A percentile compares a stretch with the other conserved stretches of the same genome.
These are phyloP conservation scores for Ramalina intermedia DNA, from an alignment of 495 filamentous ascomycete species.

Conservation along the genomic window DNA sequence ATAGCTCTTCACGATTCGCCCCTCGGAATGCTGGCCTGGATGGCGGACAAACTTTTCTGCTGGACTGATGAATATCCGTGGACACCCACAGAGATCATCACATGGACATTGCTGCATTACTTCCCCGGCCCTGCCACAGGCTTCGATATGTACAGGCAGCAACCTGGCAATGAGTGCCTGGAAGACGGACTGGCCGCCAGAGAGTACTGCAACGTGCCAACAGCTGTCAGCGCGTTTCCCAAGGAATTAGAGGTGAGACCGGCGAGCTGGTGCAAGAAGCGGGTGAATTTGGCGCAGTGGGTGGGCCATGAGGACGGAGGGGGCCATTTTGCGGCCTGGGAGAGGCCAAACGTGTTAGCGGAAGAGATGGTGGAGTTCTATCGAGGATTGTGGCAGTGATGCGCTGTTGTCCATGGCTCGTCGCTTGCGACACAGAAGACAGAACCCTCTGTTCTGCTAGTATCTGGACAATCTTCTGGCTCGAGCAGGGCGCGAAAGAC, in stretches of 20 bases:
- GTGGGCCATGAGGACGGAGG: conserved; percentile 17
- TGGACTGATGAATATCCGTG: conserved; percentile 18
- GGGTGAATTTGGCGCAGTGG: conserved; percentile 19
- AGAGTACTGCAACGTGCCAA: conserved; percentile 7
- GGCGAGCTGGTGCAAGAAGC: conserved; percentile 14
- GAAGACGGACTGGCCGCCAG: conserved; percentile 1
- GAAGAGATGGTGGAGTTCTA: conserved; percentile 17
- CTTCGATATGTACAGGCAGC: conserved; percentile 16
- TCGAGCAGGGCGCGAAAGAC: too few relatives aligned
- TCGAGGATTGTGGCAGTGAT: neutral
- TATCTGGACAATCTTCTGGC: too few relatives aligned
- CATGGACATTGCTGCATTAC: conserved; percentile 19
- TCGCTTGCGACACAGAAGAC: too few relatives aligned
- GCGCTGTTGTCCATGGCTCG: too few relatives aligned
- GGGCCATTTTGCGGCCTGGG: conserved; percentile 27
- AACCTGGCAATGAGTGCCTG: conserved; percentile 7
- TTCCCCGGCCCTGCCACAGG: conserved; percentile 16
- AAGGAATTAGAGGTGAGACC: conserved; percentile 17
- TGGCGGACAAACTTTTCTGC: conserved; percentile 16
- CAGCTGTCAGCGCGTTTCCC: conserved; percentile 16
- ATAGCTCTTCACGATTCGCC: conserved; percentile 18
- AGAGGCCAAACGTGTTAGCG: conserved; percentile 21
- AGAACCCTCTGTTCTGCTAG: too few relatives aligned
- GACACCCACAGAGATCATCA: conserved; percentile 16
- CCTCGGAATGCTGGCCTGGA: conserved; percentile 18